Conservation (phyloP, 495 filamentous ascomycete genomes). For the Aspergillus olivimuriae region DNA sequence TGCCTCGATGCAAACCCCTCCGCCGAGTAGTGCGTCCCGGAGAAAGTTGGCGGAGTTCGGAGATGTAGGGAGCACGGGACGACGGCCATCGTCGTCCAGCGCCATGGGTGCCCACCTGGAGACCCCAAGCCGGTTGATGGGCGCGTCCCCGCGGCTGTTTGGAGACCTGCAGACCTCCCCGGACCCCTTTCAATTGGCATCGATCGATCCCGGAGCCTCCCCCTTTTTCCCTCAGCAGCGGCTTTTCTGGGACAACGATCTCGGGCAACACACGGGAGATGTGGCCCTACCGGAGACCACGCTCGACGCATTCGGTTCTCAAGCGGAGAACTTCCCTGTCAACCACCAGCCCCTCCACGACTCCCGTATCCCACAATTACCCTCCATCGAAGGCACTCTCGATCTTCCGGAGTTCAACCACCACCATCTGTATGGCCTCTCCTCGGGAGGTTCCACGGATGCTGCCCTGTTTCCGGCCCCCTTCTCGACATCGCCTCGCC, state of each 20-base stretch:
- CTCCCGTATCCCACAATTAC: constrained; percentile 33
- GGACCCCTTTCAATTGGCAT: constrained; percentile 62
- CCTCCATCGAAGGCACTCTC: constrained; percentile 31
- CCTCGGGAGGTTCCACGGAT: constrained; percentile 29
- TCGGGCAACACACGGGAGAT: constrained; percentile 20
- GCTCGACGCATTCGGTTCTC: constrained; percentile 9
- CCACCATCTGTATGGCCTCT: constrained; percentile 23
- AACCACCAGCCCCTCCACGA: constrained; percentile 8
- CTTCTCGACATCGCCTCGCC: constrained; percentile 41
- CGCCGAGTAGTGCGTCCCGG: constrained; percentile 54
- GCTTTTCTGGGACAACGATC: constrained; percentile 69
- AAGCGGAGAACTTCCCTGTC: constrained; percentile 9
- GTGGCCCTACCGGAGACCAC: constrained; percentile 13
- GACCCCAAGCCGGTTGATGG: constrained; percentile 40
- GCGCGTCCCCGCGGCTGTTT: constrained; percentile 41
- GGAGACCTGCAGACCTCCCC: constrained; percentile 54
- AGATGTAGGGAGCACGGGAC: constrained; percentile 14
- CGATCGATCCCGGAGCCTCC: constrained; percentile 63
- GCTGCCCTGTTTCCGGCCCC: constrained; percentile 40
- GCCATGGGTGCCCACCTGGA: constrained; percentile 27
- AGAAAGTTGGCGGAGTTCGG: constrained; percentile 35
- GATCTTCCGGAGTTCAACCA: constrained; percentile 35
- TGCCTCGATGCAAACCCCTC: constrained; percentile 60
- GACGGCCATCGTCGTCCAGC: constrained; percentile 21
- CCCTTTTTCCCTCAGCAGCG: constrained; percentile 59